phyloP scores from a whole-genome alignment of 2,329 filamentous ascomycete genomes.

The Fusarium nygamai region DNA sequence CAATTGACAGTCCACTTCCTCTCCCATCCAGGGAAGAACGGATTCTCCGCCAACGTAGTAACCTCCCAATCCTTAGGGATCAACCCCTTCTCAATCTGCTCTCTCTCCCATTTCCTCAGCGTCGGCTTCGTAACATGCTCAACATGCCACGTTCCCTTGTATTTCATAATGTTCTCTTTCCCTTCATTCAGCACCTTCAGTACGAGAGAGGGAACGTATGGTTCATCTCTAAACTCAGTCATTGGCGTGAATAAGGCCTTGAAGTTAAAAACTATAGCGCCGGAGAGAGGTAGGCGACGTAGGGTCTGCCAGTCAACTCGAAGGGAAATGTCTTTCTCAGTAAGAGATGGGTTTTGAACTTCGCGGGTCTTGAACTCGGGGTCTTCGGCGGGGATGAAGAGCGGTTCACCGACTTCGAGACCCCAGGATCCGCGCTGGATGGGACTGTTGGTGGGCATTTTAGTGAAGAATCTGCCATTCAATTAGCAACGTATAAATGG shows the following conservation, averaged over 20 bases:
- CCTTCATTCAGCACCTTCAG: slow-evolving; percentile 69
- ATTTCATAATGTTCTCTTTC: slow-evolving; percentile 76
- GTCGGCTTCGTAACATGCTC: slow-evolving; percentile 76
- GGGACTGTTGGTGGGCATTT: slow-evolving; percentile 76
- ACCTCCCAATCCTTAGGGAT: slow-evolving; percentile 72
- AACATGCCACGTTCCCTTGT: slow-evolving; percentile 84
- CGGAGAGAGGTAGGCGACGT: slow-evolving; percentile 79
- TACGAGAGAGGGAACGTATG: slow-evolving; percentile 75
- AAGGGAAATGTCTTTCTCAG: slow-evolving; percentile 69
- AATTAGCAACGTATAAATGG: background rate
- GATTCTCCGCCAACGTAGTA: slow-evolving; percentile 76
- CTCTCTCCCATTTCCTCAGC: slow-evolving; percentile 69
- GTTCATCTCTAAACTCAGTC: slow-evolving; percentile 74
- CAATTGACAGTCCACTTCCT: slow-evolving; percentile 37
- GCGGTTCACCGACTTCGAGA: slow-evolving; percentile 77
- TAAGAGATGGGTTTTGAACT: slow-evolving; percentile 66
- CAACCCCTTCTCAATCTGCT: slow-evolving; percentile 72
- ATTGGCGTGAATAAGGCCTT: slow-evolving; percentile 86
- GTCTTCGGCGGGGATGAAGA: slow-evolving; percentile 78
- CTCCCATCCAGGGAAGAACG: slow-evolving; percentile 79
- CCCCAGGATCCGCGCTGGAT: slow-evolving; percentile 90
- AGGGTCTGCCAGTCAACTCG: slow-evolving; percentile 92
- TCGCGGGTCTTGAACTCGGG: slow-evolving; percentile 70
- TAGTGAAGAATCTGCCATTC: slow-evolving; percentile 75
- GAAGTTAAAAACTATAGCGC: slow-evolving; percentile 85